Percentiles rank a stretch among this genome's conserved stretches.
Evolutionary conservation across 1,284 basidiomycete species (phyloP).

Genomic region (Austroboletus niveus): DNA sequence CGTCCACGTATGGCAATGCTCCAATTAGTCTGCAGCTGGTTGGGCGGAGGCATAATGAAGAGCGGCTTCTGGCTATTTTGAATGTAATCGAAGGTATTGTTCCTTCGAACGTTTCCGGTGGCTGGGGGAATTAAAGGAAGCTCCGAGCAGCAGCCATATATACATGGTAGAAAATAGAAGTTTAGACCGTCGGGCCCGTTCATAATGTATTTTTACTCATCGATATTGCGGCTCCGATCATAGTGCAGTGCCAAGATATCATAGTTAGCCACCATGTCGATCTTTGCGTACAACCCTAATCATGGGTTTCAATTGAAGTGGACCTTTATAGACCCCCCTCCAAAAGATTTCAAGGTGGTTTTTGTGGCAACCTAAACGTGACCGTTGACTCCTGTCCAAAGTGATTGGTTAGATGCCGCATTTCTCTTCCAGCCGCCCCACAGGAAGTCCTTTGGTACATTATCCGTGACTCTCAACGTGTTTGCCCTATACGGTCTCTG

Average conservation of each 20-base stretch:
- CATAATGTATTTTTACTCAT: no score
- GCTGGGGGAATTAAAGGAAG: conserved; percentile 11
- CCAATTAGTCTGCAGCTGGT: conserved; percentile 48
- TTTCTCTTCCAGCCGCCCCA: conserved; percentile 2
- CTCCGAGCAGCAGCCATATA: conserved; percentile 4
- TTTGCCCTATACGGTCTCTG: neutral
- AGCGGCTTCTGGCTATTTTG: conserved; percentile 46
- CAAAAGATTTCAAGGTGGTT: no score
- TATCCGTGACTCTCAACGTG: conserved; percentile 12
- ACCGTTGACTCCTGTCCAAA: no score
- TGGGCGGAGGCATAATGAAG: conserved; percentile 49
- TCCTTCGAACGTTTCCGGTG: conserved; percentile 16
- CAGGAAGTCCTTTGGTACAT: conserved; percentile 1
- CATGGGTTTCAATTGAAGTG: no score
- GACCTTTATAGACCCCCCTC: no score
- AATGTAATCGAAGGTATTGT: conserved; percentile 39
- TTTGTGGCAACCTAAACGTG: no score
- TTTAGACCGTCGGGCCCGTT: neutral
- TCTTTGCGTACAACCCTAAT: no score
- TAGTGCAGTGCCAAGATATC: neutral
- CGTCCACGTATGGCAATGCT: conserved; percentile 42
- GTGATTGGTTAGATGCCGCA: no score
- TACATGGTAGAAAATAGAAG: neutral
- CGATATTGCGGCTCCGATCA: no score
- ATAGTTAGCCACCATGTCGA: no score